Base-by-base conservation (phyloP, 441 rosid species). In the Populus hybrid region DNA sequence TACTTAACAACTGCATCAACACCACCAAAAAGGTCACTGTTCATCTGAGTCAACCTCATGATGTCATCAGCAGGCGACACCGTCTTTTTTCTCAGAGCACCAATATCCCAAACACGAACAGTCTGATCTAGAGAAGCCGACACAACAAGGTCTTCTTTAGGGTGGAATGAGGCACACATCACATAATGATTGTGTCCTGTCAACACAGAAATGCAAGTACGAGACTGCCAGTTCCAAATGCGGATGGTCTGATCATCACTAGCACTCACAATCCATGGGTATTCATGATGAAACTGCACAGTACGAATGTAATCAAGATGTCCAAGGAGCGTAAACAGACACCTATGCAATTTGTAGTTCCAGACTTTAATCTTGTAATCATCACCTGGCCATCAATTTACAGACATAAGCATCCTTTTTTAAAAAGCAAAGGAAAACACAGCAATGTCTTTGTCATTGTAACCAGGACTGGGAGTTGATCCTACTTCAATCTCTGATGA, bases 81-180 rank as follows among this genome's bases (percentile, higher is more conserved):
- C 6, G 94, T 77, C 86, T 94, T 94, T 90, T 94, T 94, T 82
- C 87, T 91, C 81, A 94, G 81, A 71, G 97, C 90, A 83, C 93
- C 90, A 80, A 92, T 91, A 85, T 94, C 97, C 98, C 98, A 94
- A 75, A 94, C 97, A 67, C 98, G 93, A 70, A 94, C 96, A 71
- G 98, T 92, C 85, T 94, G 96, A 85, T 94, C 98, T 59, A 92
- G 85, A 80, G 98, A 94, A 10, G 97, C 98, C 35, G 97, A 92
- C 28, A 94, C 97, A 35, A 94, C 94, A 40, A 94, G 93, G 81
- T 94, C 98, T 78, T 94, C 98, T 80, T 92, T 94, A 40, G 93
- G 96, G 81, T 94, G 98, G 86, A 92, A 94, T 75, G 91, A 89
- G 70, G 98, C 98, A 83, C 97, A 94, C 98, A 94, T 94, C 61